Base-by-base conservation (phyloP, 2,329 filamentous ascomycete genomes). In the Ciborinia camelliae region DNA sequence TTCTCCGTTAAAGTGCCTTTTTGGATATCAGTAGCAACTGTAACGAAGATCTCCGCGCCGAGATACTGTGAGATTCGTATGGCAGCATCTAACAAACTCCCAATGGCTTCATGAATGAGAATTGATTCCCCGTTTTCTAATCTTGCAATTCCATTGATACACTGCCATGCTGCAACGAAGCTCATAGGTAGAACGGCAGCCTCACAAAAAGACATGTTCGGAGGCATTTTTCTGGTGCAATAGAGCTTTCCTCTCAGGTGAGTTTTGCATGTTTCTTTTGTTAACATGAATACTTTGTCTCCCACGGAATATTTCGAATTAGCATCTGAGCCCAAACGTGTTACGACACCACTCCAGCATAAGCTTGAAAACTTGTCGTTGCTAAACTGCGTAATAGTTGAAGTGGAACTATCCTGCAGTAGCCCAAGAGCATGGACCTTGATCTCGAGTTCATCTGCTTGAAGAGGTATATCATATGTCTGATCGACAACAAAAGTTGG, bases 41-140 rank as follows among this genome's bases (percentile, higher is more conserved):
- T 76, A 0, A 66, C 64, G 59, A 70, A 76, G 0, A 75, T 65
- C 12, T 71, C 65, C 1, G 76, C 75, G 0, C 72, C 74, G 2
- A 71, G 60, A 2, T 64, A 43, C 30, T 71, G 67, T 0, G 75
- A 73, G 0, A 77, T 20, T 6, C 65, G 62, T 20, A 77, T 75
- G 0, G 72, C 70, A 0, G 76, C 76, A 28, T 70, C 69, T 3
- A 76, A 76, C 8, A 77, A 59, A 4, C 66, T 71, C 8, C 74
- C 73, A 6, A 73, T 63, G 2, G 69, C 76, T 7, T 68, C 58
- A 41, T 77, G 76, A 0, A 78, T 72, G 9, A 78, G 65, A 0
- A 77, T 66, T 0, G 68, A 69, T 48, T 78, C 70, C 0, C 65
- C 65, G 30, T 64, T 60, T 23, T 57, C 43, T 12, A 72, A 39